Base-by-base conservation (phyloP, 2,329 filamentous ascomycete species). In the Trichoderma oligosporum region DNA sequence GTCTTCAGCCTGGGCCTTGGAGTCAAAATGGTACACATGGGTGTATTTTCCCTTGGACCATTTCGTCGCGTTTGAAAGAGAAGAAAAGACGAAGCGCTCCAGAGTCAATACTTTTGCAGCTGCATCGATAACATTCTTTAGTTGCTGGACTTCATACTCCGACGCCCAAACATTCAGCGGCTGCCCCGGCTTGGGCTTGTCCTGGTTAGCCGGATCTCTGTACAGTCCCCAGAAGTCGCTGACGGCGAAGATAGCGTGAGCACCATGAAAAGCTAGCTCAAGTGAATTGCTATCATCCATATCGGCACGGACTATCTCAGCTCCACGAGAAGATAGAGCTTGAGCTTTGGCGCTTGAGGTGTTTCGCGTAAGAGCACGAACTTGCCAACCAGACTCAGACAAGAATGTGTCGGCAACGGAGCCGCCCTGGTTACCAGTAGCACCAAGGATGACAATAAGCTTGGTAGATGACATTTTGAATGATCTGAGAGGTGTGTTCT, bases 51-150 rank as follows among this genome's bases (percentile, higher is more conserved):
- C 54, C 12, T 27, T 20, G 2, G 54, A 57, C 33, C 33, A 31
- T 57, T 70, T 73, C 7, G 61, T 65, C 1, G 67, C 66, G 61
- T 75, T 63, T 1, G 68, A 66, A 0, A 78, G 59, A 0, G 67
- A 68, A 4, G 73, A 76, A 2, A 74, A 59, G 3, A 79, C 59
- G 14, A 78, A 69, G 4, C 70, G 63, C 33, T 77, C 68, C 2
- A 78, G 58, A 0, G 61, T 67, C 0, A 59, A 48, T 1, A 74
- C 53, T 4, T 63, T 62, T 0, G 70, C 67, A 1, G 71, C 74
- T 2, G 68, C 71, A 53, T 74, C 70, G 2, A 70, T 68, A 5
- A 73, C 67, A 29, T 71, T 72, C 55, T 67, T 71, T 0, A 68
- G 63, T 52, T 76, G 73, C 47, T 67, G 65, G 2, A 67, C 56